A percentile compares a stretch with the other conserved stretches of the same genome.
Conservation (phyloP, 192 early-diverging fungal genomes). For the Backusella tarrabulga region DNA sequence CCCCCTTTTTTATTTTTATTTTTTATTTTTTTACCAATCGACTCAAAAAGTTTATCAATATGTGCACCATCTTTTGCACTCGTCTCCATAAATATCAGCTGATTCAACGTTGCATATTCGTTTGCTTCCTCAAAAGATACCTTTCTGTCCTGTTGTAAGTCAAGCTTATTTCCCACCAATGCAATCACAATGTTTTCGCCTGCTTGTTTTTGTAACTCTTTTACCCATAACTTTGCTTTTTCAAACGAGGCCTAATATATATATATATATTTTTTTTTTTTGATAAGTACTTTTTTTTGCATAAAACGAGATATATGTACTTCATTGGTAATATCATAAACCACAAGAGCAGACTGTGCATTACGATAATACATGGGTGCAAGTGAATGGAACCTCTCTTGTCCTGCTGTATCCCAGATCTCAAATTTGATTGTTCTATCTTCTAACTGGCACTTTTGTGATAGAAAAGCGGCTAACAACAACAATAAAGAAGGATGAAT, state of each 20-base stretch:
- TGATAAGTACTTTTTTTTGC: neutral
- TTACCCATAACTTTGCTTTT: constrained; percentile 97
- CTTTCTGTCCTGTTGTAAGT: constrained; percentile 57
- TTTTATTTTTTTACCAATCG: constrained; percentile 63
- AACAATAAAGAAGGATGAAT: neutral
- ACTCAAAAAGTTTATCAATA: constrained; percentile 90
- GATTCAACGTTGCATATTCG: constrained; percentile 59
- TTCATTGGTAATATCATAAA: constrained; percentile 90
- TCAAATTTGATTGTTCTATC: constrained; percentile 83
- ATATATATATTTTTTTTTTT: neutral
- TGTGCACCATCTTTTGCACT: constrained; percentile 88
- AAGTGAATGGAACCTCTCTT: constrained; percentile 95
- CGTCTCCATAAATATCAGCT: constrained; percentile 90
- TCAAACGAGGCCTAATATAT: constrained; percentile 71
- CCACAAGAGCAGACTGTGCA: constrained; percentile 95
- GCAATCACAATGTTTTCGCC: constrained; percentile 98
- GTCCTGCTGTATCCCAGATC: constrained; percentile 93
- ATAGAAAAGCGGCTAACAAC: constrained; percentile 73
- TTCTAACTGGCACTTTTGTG: constrained; percentile 95
- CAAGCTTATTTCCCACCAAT: constrained; percentile 96
- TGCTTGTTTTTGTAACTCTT: constrained; percentile 97
- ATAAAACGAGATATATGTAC: constrained; percentile 34
- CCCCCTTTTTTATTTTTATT: neutral
- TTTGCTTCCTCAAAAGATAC: constrained; percentile 49
- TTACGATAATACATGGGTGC: constrained; percentile 97